Evolutionary conservation across 78 protist genomes (phyloP).

Genomic region (Dictyostelium firmibasis): DNA sequence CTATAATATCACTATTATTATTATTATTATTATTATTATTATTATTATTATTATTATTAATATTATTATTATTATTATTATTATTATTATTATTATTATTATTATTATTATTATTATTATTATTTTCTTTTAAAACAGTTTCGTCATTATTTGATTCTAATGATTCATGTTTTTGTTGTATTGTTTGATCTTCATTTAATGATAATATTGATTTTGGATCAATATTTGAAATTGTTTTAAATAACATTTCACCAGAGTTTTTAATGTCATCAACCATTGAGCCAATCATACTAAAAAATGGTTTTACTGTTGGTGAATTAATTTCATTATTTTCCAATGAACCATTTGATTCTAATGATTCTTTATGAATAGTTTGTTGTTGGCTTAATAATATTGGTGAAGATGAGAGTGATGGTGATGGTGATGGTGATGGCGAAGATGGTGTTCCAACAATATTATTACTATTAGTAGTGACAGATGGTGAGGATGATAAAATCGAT

Average conservation of each 20-base stretch:
- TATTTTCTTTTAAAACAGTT: not conserved
- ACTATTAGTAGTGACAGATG: not conserved
- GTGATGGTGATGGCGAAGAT: not conserved
- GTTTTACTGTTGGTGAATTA: not conserved
- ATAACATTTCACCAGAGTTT: not conserved
- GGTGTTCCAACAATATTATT: not conserved
- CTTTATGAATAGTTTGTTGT: not conserved
- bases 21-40: no score
- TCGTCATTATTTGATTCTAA: not conserved
- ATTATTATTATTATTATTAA: no score
- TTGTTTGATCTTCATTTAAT: not conserved
- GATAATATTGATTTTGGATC: slow-evolving; percentile 7
- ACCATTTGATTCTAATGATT: not conserved
- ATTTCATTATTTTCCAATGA: not conserved
- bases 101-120: no score
- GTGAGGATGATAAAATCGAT: not conserved
- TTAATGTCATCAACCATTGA: slow-evolving; percentile 8
- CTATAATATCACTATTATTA: no score
- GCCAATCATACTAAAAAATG: not conserved
- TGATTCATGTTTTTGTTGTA: not conserved
- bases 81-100: no score
- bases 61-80: no score
- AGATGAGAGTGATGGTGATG: not conserved
- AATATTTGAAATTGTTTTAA: not conserved
- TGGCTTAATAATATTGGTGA: not conserved